A percentile compares a stretch with the other conserved stretches of the same genome.
phyloP scores from a whole-genome alignment of 1,284 basidiomycete species.

The Earliella scabrosa region DNA sequence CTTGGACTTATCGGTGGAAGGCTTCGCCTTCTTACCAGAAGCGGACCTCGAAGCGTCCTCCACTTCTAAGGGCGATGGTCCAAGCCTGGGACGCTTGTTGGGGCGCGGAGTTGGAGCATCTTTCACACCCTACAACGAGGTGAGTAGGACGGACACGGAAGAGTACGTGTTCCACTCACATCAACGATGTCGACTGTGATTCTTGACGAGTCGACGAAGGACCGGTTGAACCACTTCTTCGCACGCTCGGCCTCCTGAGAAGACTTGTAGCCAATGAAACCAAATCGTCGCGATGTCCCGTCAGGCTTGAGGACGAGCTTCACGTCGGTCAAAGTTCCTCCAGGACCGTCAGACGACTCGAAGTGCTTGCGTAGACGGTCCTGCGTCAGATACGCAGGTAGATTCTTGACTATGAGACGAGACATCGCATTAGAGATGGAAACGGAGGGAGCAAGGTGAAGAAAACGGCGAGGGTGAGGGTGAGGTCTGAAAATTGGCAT shows the following conservation, averaged over 20 bases:
- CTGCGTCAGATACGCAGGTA: slow-evolving; percentile 78
- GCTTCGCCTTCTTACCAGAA: slow-evolving; percentile 7
- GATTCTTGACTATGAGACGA: slow-evolving; percentile 89
- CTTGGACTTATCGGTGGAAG: slow-evolving; percentile 25
- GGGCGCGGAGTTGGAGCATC: slow-evolving; percentile 67
- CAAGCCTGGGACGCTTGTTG: slow-evolving; percentile 69
- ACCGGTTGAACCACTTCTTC: slow-evolving; percentile 85
- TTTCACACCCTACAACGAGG: slow-evolving; percentile 54
- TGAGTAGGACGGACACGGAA: not conserved
- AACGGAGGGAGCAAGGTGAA: not conserved
- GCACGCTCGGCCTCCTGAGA: slow-evolving; percentile 79
- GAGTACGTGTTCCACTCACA: slow-evolving; percentile 45
- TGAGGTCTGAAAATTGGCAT: too few species aligned
- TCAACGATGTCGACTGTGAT: slow-evolving; percentile 83
- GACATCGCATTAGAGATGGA: slow-evolving; percentile 58
- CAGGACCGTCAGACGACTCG: slow-evolving; percentile 62
- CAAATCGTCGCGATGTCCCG: slow-evolving; percentile 87
- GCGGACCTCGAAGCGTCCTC: slow-evolving; percentile 2
- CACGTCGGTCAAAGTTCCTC: slow-evolving; percentile 83
- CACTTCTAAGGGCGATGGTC: slow-evolving; percentile 40
- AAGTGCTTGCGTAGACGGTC: slow-evolving; percentile 75
- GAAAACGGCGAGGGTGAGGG: slow-evolving; percentile 5
- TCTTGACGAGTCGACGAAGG: slow-evolving; percentile 77
- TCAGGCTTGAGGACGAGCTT: slow-evolving; percentile 81
- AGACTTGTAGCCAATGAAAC: slow-evolving; percentile 91